Percentiles rank a stretch among this genome's conserved stretches.
These are phyloP conservation scores for Fusarium nematophilum DNA, from an alignment of 2,329 filamentous ascomycete species.

Conservation along the genomic window DNA sequence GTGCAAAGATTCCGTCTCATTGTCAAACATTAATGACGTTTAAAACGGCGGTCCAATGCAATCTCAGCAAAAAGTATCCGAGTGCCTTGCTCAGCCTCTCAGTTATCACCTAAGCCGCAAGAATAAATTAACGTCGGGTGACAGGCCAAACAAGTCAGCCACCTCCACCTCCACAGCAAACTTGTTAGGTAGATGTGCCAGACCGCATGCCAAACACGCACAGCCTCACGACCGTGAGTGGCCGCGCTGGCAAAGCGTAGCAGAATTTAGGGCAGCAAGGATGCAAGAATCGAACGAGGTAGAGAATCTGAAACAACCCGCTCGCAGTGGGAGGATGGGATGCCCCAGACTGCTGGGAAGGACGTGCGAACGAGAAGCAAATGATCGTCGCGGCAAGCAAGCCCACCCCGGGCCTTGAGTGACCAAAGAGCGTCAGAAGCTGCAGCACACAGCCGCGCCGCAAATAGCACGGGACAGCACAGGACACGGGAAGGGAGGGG, in stretches of 20 bases:
- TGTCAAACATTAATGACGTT: constrained; percentile 5
- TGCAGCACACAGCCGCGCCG: constrained; percentile 43
- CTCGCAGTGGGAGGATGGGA: constrained; percentile 37
- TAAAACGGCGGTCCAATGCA: neutral
- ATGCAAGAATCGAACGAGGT: constrained; percentile 47
- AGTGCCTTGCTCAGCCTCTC: neutral
- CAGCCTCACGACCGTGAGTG: constrained; percentile 6
- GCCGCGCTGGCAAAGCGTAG: neutral
- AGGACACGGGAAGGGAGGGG: neutral
- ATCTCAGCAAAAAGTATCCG: neutral
- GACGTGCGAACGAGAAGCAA: constrained; percentile 33
- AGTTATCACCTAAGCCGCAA: neutral
- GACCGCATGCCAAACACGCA: neutral
- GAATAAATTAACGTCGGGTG: neutral
- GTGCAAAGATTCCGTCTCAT: neutral
- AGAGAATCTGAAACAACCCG: constrained; percentile 41
- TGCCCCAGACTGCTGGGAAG: constrained; percentile 44
- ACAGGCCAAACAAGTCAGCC: constrained; percentile 4
- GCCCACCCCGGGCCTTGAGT: constrained; percentile 28
- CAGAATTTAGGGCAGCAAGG: constrained; percentile 27
- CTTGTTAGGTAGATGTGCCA: neutral
- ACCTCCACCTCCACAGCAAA: neutral
- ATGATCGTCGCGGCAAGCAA: constrained; percentile 46
- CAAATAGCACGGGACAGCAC: constrained; percentile 39
- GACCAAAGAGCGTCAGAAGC: constrained; percentile 9